phyloP scores from a whole-genome alignment of 2,329 filamentous ascomycete genomes.

The Aspergillus sp. region DNA sequence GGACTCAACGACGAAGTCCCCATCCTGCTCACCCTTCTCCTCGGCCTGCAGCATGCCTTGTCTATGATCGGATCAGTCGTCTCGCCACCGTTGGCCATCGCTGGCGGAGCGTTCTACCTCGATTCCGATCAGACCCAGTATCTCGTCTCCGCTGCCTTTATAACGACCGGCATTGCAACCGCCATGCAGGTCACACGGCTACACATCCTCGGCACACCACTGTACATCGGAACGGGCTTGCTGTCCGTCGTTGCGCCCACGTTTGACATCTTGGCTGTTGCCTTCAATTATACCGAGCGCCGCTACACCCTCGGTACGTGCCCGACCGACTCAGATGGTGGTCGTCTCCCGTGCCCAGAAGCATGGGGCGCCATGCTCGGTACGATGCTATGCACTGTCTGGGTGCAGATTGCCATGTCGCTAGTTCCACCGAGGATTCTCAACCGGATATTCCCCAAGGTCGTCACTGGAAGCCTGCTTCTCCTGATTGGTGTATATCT shows the following conservation, averaged over 20 bases:
- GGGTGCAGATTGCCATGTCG: conserved; percentile 74
- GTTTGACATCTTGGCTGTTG: conserved; percentile 76
- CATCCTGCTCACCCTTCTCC: conserved; percentile 71
- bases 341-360: conserved; percentile 72
- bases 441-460: conserved; percentile 76
- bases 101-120: conserved; percentile 66
- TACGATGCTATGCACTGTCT: conserved; percentile 66
- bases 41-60: conserved; percentile 79
- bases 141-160: conserved; percentile 76
- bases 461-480: conserved; percentile 74
- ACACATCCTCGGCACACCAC: conserved; percentile 72
- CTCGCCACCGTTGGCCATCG: conserved; percentile 75
- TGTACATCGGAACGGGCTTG: conserved; percentile 77
- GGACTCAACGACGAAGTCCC: conserved; percentile 81
- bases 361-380: conserved; percentile 77
- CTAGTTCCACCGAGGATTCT: conserved; percentile 73
- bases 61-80: conserved; percentile 79
- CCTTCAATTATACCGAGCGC: conserved; percentile 76
- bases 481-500: conserved; percentile 74
- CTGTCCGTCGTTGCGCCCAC: conserved; percentile 80
- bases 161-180: conserved; percentile 77
- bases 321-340: conserved; percentile 63
- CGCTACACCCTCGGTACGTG: conserved; percentile 71
- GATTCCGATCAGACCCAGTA: conserved; percentile 66
- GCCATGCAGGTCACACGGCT: conserved; percentile 78